Base-by-base conservation (phyloP, 257 asterid genomes). In the Przewalskia tangutica region DNA sequence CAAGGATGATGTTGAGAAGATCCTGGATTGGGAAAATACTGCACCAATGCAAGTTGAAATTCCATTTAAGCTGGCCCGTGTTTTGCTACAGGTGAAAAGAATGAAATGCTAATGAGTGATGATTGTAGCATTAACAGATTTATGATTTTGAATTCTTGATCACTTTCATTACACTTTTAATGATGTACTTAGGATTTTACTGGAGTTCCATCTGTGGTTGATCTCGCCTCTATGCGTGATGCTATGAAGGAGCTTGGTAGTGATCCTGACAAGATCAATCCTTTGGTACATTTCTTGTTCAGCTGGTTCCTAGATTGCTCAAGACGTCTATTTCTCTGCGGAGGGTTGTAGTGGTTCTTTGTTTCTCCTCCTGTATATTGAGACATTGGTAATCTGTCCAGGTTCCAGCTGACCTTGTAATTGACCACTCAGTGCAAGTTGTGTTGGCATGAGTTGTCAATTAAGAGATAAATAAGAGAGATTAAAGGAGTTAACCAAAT, bases 171-270 rank as follows among this genome's bases (percentile, higher is more conserved):
- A 34, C 4, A 0, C 55, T 11, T 70, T 10, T 44, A 6, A 70
- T 70, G n/a, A 18, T 70, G 58, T 70, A 18, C 59, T 44, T 87
- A 95, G 98, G 98, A 95, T 88, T 95, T 95, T 82, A 95, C 98
- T 86, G 98, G 98, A 87, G 98, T 95, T 85, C 98, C 98, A 56
- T 94, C 97, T 84, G 93, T 93, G 77, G 98, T 94, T 83, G 98
- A 95, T 89, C 97, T 94, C 53, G 97, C 98, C 84, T 85, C 93
- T 68, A 95, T 95, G 98, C 88, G 98, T 79, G 98, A 95, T 83
- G 98, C 98, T 27, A 95, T 95, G 73, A 94, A 90, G 79, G 90
- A 89, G 59, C 97, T 94, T 81, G 95, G 91, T 18, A 89, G 96
- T 85, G 86, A 88, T 87, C 92, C 97, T 8, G 94, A 91, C 84